These are phyloP conservation scores for Rutstroemia sp. DNA, from an alignment of 2,329 filamentous ascomycete genomes.

Conservation along the genomic window DNA sequence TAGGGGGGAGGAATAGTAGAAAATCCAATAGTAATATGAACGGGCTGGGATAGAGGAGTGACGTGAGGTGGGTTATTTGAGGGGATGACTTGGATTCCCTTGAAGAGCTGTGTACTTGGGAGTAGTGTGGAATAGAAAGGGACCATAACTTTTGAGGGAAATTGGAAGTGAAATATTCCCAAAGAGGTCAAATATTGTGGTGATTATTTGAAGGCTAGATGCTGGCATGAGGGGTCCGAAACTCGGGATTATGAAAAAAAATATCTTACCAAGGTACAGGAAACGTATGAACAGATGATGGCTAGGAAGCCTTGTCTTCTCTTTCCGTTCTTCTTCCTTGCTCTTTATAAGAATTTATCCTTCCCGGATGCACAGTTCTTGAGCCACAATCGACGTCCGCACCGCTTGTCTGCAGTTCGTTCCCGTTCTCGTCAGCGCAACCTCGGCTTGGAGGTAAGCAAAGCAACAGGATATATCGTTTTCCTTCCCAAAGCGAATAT, in stretches of 20 bases:
- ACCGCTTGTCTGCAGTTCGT: neutral
- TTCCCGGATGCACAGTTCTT: neutral
- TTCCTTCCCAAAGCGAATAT: neutral
- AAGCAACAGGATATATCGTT: neutral
- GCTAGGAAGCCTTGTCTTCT: slow-evolving; percentile 1
- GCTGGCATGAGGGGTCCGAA: neutral
- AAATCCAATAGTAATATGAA: neutral
- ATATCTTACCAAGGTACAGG: slow-evolving; percentile 1
- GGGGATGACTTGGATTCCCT: neutral
- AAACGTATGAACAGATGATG: neutral
- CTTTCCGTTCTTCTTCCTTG: neutral
- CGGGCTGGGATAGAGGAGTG: neutral
- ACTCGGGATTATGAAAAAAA: neutral
- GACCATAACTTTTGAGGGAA: neutral
- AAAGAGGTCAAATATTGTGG: neutral
- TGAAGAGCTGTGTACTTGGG: neutral
- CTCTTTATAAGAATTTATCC: neutral
- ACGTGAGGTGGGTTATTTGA: neutral
- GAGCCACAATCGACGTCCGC: neutral
- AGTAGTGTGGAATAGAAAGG: neutral
- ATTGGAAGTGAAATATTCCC: neutral
- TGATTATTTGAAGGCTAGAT: neutral
- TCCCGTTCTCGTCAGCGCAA: neutral
- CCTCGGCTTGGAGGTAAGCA: neutral
- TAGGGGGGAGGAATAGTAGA: neutral